These are phyloP conservation scores for Rhododendron vialii DNA, from an alignment of 148 eudicot genomes.

Conservation along the genomic window DNA sequence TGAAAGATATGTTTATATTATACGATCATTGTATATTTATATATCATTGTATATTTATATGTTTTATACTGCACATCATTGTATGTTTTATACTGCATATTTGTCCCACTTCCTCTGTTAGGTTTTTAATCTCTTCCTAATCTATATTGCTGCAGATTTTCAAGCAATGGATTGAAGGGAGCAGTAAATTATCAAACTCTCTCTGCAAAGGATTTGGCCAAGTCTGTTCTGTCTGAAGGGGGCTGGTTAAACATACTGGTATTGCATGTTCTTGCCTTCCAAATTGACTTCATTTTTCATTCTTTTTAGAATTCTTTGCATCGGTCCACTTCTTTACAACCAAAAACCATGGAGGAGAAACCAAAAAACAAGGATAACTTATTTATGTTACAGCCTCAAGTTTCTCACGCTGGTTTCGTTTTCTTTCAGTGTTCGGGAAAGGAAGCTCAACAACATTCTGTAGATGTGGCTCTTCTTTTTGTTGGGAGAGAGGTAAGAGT, in stretches of 20 bases:
- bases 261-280: constrained; percentile 12
- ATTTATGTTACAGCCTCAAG: neutral
- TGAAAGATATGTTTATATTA: neutral
- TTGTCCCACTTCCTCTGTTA: neutral
- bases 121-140: neutral
- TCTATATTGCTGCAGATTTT: constrained; percentile 9
- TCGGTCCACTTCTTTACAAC: neutral
- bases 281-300: constrained; percentile 3
- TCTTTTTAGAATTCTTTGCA: neutral
- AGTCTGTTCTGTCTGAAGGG: constrained; percentile 68
- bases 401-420: constrained; percentile 21
- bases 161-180: constrained; percentile 36
- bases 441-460: constrained; percentile 37
- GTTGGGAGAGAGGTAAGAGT: constrained; percentile 75
- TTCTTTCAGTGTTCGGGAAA: constrained; percentile 59
- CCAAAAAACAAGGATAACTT: neutral
- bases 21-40: neutral
- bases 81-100: neutral
- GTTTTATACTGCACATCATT: neutral
- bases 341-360: neutral
- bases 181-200: constrained; percentile 76
- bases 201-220: constrained; percentile 69
- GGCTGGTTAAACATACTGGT: constrained; percentile 91
- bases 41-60: too few relatives aligned
- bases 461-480: constrained; percentile 72